Evolutionary conservation across 768 basidiomycete genomes (phyloP), one percentile per base, ranked within the genome.

Genomic region (Amanita thiersii): DNA sequence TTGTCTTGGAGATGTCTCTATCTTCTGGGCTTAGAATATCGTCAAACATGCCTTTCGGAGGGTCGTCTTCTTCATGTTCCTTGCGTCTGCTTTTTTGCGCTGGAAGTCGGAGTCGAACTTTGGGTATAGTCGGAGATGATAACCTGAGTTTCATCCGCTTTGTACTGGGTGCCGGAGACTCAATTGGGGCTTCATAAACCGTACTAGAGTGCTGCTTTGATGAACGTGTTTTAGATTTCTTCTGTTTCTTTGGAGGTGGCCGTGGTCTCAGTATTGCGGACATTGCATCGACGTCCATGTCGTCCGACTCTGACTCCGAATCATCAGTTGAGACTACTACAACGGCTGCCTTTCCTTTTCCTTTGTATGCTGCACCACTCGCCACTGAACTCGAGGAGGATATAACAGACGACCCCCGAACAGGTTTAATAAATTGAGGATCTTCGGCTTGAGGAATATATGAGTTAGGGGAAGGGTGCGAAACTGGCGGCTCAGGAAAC

Each of bases 1-100:
- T 57, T 5, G 91, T 90, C 55, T 77, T 80, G 15, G 68, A 62
- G 32, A 73, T 81, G 54, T 90, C 88, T 25, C 88, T 75, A 41
- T 94, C 85, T 12, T 68, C 68, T 1, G 68, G 60, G 10, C 59
- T 60, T 25, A 98, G 68, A 29, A 94, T 70, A 15, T 91, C 92
- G 35, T 96, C 92, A 54, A 93, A 97, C 37, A 91, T 66, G 18
- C 81, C 80, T 29, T 68, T 68, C 31, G 63, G 59, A 8, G 61
- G 58, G 19, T 68, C 64, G 5, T 81, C 81, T 6, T 81, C 80
- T 40, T 87, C 83, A 12, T 73, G 71, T 29, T 79, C 79, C 54
- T 78, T 82, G 23, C 76, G 76, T 56, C 84, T 85, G 21, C 75
- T 73, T 50, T 78, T 75, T n/a, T 70, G 68, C 1, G 72, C 66